Conservation (phyloP, 345 rosid genomes). For the Chamaenerion angustifolium region DNA sequence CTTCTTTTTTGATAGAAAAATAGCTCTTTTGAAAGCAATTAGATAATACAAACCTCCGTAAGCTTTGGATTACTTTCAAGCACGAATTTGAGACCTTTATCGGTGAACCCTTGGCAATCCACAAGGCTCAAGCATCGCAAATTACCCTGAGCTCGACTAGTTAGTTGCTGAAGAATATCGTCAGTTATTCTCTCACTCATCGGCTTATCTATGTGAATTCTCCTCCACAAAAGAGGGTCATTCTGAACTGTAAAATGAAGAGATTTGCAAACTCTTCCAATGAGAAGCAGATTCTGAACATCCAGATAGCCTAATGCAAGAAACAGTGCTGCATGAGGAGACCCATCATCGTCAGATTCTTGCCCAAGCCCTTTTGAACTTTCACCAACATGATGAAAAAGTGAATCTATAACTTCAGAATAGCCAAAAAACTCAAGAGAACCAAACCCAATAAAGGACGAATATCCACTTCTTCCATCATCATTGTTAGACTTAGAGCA, state of each 20-base stretch:
- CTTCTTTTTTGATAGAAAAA: no score
- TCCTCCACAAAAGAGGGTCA: conserved; percentile 66
- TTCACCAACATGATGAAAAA: no score
- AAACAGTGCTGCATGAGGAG: conserved; percentile 42
- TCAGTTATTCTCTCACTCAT: conserved; percentile 76
- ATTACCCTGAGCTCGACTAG: conserved; percentile 61
- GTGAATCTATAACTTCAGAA: no score
- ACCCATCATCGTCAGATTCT: conserved; percentile 6
- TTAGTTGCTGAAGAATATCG: conserved; percentile 50
- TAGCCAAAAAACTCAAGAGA: no score
- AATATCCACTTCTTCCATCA: no score
- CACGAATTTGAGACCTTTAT: conserved; percentile 46
- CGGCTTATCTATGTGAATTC: conserved; percentile 59
- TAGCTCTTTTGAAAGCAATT: background rate
- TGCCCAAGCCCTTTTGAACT: no score
- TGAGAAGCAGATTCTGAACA: conserved; percentile 51
- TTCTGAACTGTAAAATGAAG: conserved; percentile 30
- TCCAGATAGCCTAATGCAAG: conserved; percentile 55
- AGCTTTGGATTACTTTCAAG: conserved; percentile 54
- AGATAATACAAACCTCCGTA: conserved; percentile 29
- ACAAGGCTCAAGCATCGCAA: conserved; percentile 72
- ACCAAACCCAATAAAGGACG: no score
- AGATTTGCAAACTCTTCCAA: conserved; percentile 57
- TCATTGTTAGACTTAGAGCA: no score
- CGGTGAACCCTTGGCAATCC: conserved; percentile 64